A percentile compares a stretch with the other conserved stretches of the same genome.
phyloP scores from a whole-genome alignment of 208 protist genomes.

The Blastocrithidia nonstop region DNA sequence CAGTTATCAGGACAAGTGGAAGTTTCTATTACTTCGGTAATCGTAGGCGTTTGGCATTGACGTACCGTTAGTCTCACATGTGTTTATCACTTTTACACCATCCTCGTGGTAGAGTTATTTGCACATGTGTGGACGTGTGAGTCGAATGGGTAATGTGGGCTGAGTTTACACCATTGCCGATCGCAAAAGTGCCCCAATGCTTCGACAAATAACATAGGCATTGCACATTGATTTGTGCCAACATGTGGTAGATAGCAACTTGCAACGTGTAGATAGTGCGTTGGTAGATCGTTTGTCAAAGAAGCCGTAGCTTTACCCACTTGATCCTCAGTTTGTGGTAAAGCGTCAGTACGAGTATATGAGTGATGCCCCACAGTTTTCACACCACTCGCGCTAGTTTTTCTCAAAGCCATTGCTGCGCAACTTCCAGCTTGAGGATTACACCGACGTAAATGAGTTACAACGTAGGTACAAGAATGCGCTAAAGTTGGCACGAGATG shows the following conservation, averaged over 20 bases:
- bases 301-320: slow-evolving; percentile 44
- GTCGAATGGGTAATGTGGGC: slow-evolving; percentile 58
- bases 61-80: slow-evolving; percentile 67
- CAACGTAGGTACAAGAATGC: slow-evolving; percentile 45
- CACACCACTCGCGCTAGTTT: slow-evolving; percentile 55
- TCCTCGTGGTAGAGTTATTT: slow-evolving; percentile 43
- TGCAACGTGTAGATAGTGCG: slow-evolving; percentile 10
- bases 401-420: slow-evolving; percentile 36
- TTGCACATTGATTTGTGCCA: slow-evolving; percentile 43
- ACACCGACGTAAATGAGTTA: slow-evolving; percentile 36
- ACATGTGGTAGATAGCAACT: slow-evolving; percentile 30
- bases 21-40: slow-evolving; percentile 62
- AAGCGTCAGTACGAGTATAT: slow-evolving; percentile 65
- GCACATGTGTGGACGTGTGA: slow-evolving; percentile 72
- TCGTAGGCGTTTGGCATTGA: slow-evolving; percentile 59
- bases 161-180: slow-evolving; percentile 70
- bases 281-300: slow-evolving; percentile 51
- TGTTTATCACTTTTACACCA: slow-evolving; percentile 68
- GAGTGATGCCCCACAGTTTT: slow-evolving; percentile 52
- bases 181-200: slow-evolving; percentile 26
- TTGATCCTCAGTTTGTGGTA: slow-evolving; percentile 73
- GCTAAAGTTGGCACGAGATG: slow-evolving; percentile 25
- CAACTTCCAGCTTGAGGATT: slow-evolving; percentile 73
- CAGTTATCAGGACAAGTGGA: slow-evolving; percentile 35
- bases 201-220: slow-evolving; percentile 43